Percentiles rank a stretch among this genome's conserved stretches.
Conservation (phyloP, 2,329 filamentous ascomycete genomes). For the Zymoseptoria tritici region DNA sequence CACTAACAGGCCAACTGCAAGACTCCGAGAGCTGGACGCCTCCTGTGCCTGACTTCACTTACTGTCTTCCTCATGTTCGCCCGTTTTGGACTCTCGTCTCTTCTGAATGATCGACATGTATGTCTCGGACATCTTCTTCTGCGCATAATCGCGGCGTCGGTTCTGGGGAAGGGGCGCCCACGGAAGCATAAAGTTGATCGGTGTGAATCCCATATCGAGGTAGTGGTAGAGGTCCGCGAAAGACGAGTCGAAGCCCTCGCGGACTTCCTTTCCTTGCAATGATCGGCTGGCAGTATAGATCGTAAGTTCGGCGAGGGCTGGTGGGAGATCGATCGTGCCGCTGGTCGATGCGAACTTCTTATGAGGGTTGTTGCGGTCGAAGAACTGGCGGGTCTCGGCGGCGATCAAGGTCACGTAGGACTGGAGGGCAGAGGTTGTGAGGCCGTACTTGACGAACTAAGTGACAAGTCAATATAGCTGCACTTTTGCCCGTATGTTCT, state of each 20-base stretch:
- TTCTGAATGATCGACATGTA: constrained; percentile 77
- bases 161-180: constrained; percentile 89
- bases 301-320: constrained; percentile 75
- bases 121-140: constrained; percentile 69
- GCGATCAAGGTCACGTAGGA: constrained; percentile 74
- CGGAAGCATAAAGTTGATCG: constrained; percentile 83
- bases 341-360: constrained; percentile 28
- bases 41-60: too few relatives aligned
- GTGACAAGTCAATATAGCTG: constrained; percentile 4
- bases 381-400: constrained; percentile 64
- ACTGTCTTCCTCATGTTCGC: constrained; percentile 47
- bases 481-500: not conserved
- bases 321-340: constrained; percentile 64
- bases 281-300: constrained; percentile 84
- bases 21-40: too few relatives aligned
- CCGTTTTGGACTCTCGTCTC: constrained; percentile 45
- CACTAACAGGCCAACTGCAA: too few relatives aligned
- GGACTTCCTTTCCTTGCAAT: constrained; percentile 77
- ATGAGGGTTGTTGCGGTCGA: constrained; percentile 53
- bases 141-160: constrained; percentile 69
- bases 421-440: constrained; percentile 66
- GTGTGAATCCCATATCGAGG: constrained; percentile 81
- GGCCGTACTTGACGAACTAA: constrained; percentile 72
- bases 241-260: constrained; percentile 68
- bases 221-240: constrained; percentile 82